Evolutionary conservation across 1,284 basidiomycete species (phyloP).

Genomic region (Amylostereum areolatum): DNA sequence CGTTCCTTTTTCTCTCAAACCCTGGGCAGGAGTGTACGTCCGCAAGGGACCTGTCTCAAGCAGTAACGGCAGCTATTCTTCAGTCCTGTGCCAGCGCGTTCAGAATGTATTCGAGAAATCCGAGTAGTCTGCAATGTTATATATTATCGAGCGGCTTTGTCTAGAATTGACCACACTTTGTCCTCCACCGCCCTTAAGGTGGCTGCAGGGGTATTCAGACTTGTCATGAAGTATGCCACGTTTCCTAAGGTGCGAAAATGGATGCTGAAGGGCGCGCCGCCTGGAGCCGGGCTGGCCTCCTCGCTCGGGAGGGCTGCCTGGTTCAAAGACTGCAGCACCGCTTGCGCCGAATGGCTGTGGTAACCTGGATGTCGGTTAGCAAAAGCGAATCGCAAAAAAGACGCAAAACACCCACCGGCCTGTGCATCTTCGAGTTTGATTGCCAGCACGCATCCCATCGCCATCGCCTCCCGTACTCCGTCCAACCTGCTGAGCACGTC

Average conservation of each 20-base stretch:
- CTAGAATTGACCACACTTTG: constrained; percentile 40
- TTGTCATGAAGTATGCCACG: constrained; percentile 93
- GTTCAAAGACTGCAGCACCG: constrained; percentile 47
- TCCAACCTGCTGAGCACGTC: constrained; percentile 50
- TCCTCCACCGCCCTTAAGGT: constrained; percentile 57
- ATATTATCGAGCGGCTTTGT: neutral
- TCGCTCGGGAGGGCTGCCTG: constrained; percentile 14
- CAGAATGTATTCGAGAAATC: too few relatives aligned
- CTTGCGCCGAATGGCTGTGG: constrained; percentile 66
- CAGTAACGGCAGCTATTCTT: too few relatives aligned
- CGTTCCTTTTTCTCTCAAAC: constrained; percentile 1
- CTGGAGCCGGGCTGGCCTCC: constrained; percentile 38
- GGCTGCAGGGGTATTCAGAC: constrained; percentile 63
- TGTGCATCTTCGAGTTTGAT: constrained; percentile 67
- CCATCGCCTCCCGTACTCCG: constrained; percentile 73
- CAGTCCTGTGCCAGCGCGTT: too few relatives aligned
- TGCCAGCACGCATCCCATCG: constrained; percentile 84
- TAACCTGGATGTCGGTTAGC: constrained; percentile 46
- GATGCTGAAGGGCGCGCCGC: constrained; percentile 62
- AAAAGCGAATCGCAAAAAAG: neutral
- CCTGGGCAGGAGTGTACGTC: too few relatives aligned
- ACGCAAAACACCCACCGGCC: constrained; percentile 39
- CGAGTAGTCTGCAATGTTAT: too few relatives aligned
- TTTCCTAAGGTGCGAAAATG: constrained; percentile 90
- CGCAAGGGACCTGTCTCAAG: too few relatives aligned